Base-by-base conservation (phyloP, 2,329 filamentous ascomycete species). In the Alternaria gaisen region DNA sequence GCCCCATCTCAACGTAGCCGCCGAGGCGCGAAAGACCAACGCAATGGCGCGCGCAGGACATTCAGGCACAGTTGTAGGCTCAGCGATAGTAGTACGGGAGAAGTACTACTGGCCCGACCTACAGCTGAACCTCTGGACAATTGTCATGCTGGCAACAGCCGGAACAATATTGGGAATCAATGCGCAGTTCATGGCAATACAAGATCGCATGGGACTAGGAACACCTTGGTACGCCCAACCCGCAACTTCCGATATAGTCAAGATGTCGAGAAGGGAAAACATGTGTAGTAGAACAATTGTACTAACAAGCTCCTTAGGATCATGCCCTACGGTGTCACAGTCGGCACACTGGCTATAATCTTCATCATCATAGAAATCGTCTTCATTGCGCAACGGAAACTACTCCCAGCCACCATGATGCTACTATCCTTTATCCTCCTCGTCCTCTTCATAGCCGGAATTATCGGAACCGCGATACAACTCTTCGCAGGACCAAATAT, bases 71-170 rank as follows among this genome's bases (percentile, higher is more conserved):
- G 70, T 78, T 2, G 75, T 80, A 46, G 72, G 73, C 44, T 75
- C 74, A 12, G 79, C 75, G 46, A 78, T 82, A 20, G 77, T 83
- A 47, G 80, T 83, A 38, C 80, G 81, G 30, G 77, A 83, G 66
- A 82, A 83, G 69, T 89, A 89, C 80, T 85, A 84, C 79, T 90
- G 87, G 87, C 87, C 87, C 3, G 87, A 89, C 75, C 80, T 86
- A 50, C 87, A 89, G 70, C 82, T 90, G 66, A 89, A 89, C 70
- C 77, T 88, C 70, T 90, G 87, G 87, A 85, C 87, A 54, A 84
- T 89, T 67, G 80, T 88, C 66, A 87, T 89, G 74, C 80, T 89
- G 16, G 84, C 83, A 1, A 83, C 84, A 2, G 86, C 86, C 11
- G 82, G 85, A 26, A 83, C 84, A 53, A 83, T 87, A 56, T 78